phyloP scores from a whole-genome alignment of 106 monocot species.

The Acorus gramineus region DNA sequence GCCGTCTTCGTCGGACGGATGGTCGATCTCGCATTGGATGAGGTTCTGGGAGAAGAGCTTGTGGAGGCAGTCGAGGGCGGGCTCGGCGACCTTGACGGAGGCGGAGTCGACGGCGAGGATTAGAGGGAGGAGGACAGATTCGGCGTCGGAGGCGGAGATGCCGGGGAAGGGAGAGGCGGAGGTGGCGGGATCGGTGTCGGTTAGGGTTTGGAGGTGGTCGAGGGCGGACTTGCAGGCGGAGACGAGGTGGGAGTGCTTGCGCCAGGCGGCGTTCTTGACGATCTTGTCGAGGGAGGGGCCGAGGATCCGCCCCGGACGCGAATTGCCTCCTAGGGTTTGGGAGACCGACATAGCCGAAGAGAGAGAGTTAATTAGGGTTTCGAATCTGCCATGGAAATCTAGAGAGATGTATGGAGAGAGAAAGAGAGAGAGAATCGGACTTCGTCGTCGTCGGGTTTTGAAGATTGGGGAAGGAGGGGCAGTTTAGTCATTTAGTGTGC shows the following conservation, averaged over 20 bases:
- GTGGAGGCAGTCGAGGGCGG: conserved; percentile 33
- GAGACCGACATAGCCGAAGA: conserved; percentile 17
- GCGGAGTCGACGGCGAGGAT: conserved; percentile 20
- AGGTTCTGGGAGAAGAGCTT: conserved; percentile 27
- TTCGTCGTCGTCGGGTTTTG: no score
- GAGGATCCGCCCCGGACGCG: conserved; percentile 59
- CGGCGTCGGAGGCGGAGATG: conserved; percentile 18
- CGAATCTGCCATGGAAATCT: no score
- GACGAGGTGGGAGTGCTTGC: conserved; percentile 78
- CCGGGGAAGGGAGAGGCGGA: conserved; percentile 17
- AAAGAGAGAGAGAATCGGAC: no score
- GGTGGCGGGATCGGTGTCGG: conserved; percentile 16
- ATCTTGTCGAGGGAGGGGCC: conserved; percentile 90
- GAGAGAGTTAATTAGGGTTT: neutral
- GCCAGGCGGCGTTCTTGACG: conserved; percentile 98
- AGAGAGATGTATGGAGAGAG: no score
- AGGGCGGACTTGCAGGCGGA: conserved; percentile 78
- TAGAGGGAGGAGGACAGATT: conserved; percentile 17
- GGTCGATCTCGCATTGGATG: conserved; percentile 13
- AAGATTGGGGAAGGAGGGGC: no score
- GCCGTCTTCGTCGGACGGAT: neutral
- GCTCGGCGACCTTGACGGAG: conserved; percentile 26
- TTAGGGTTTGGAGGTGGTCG: conserved; percentile 39
- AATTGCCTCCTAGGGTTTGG: conserved; percentile 47
- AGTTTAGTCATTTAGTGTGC: no score